Evolutionary conservation across 345 rosid genomes (phyloP).

Genomic region (Rhodamnia argentea): DNA sequence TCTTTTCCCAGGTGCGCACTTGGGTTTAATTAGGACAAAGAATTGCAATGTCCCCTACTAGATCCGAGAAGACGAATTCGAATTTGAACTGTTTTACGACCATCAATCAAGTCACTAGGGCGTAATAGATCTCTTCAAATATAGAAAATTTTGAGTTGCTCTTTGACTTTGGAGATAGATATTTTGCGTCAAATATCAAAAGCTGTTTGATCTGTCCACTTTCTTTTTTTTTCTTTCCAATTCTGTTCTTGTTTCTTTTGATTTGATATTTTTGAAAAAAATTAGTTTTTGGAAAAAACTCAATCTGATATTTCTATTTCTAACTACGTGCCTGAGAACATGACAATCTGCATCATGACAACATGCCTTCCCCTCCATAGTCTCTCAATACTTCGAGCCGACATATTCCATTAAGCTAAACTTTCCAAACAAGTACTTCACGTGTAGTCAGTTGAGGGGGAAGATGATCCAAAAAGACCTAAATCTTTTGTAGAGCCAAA

Average conservation of each 20-base stretch:
- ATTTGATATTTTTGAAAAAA: neutral
- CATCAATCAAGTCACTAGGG: neutral
- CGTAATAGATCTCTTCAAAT: neutral
- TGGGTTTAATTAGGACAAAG: neutral
- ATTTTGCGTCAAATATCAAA: neutral
- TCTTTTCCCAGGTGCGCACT: neutral
- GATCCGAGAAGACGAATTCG: neutral
- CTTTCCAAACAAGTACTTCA: neutral
- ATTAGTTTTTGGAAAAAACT: too few species aligned
- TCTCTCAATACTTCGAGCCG: neutral
- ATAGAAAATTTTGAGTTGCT: neutral
- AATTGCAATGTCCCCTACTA: neutral
- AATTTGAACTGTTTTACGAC: neutral
- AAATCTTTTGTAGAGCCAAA: too few species aligned
- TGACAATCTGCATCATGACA: neutral
- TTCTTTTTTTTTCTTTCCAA: neutral
- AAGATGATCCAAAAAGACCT: too few species aligned
- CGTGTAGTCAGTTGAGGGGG: too few species aligned
- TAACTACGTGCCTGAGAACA: neutral
- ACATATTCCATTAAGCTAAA: neutral
- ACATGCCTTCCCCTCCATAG: neutral
- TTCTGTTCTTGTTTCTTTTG: neutral
- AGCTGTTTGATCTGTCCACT: neutral
- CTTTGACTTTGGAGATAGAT: neutral
- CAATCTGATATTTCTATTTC: neutral